phyloP scores from a whole-genome alignment of 176 grass and related monocot genomes.

The Elymus sibiricus region DNA sequence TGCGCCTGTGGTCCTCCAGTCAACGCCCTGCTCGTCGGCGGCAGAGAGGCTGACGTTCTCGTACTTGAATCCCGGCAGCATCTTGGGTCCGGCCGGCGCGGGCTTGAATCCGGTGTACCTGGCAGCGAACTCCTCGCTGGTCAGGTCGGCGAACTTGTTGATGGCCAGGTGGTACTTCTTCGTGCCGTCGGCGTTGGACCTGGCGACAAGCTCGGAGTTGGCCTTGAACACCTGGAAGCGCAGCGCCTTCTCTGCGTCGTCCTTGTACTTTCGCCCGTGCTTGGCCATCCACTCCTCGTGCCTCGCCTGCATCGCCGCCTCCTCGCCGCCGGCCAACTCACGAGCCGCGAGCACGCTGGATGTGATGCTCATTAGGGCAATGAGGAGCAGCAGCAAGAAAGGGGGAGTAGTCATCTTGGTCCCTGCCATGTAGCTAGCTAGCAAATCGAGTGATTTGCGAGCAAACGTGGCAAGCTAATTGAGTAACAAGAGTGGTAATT shows the following conservation, averaged over 20 bases:
- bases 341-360: neutral
- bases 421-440: neutral
- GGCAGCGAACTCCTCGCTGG: constrained; percentile 35
- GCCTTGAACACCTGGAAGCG: constrained; percentile 43
- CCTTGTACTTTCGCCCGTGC: too few species aligned
- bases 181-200: constrained; percentile 19
- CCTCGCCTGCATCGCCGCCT: neutral
- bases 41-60: neutral
- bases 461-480: too few species aligned
- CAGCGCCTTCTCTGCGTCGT: too few species aligned
- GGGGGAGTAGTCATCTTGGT: neutral
- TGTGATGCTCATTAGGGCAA: neutral
- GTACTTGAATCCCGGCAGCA: neutral
- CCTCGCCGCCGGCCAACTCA: neutral
- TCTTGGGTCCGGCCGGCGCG: constrained; percentile 9
- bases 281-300: too few species aligned
- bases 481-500: too few species aligned
- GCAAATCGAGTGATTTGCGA: too few species aligned
- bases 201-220: constrained; percentile 37
- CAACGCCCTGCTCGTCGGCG: neutral
- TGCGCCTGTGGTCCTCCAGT: neutral
- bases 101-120: constrained; percentile 16
- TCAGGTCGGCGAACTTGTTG: constrained; percentile 44
- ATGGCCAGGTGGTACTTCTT: constrained; percentile 19
- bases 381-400: neutral